phyloP scores from a whole-genome alignment of 192 early-diverging fungal genomes.

The Backusella luteola region DNA sequence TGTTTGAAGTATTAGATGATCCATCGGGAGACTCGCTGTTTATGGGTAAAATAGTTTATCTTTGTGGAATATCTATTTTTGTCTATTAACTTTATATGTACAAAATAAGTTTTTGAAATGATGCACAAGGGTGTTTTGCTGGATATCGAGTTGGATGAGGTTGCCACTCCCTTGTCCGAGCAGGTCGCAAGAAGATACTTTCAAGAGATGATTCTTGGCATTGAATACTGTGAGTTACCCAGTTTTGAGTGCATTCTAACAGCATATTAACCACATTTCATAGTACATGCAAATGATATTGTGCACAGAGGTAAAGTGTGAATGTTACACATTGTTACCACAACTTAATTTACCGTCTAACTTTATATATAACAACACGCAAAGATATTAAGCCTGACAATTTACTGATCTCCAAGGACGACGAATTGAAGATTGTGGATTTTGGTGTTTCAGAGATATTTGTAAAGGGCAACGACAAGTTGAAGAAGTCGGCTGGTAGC shows the following conservation, averaged over 20 bases:
- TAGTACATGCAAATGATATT: slow-evolving; percentile 93
- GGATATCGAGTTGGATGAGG: slow-evolving; percentile 57
- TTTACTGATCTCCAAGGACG: slow-evolving; percentile 74
- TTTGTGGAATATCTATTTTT: background rate
- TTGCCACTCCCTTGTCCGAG: slow-evolving; percentile 50
- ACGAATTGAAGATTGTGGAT: slow-evolving; percentile 90
- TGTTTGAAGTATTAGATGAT: slow-evolving; percentile 95
- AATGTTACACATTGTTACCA: background rate
- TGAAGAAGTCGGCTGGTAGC: slow-evolving; percentile 80
- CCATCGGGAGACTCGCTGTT: slow-evolving; percentile 76
- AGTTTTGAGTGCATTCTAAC: background rate
- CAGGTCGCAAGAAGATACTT: slow-evolving; percentile 73
- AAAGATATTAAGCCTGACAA: slow-evolving; percentile 92
- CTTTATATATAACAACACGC: background rate
- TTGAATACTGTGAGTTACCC: slow-evolving; percentile 83
- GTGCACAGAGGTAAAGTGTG: slow-evolving; percentile 67
- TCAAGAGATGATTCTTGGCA: slow-evolving; percentile 83
- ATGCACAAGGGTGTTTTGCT: slow-evolving; percentile 84
- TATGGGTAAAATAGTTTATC: slow-evolving; percentile 46
- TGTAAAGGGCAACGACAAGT: slow-evolving; percentile 65
- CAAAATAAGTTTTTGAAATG: slow-evolving; percentile 79
- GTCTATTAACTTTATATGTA: background rate
- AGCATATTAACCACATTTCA: background rate
- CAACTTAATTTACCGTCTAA: background rate
- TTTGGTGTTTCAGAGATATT: slow-evolving; percentile 98